Percentiles rank a stretch among this genome's conserved stretches.
Conservation (phyloP, 2,329 filamentous ascomycete species). For the Xylariaceae sp. region DNA sequence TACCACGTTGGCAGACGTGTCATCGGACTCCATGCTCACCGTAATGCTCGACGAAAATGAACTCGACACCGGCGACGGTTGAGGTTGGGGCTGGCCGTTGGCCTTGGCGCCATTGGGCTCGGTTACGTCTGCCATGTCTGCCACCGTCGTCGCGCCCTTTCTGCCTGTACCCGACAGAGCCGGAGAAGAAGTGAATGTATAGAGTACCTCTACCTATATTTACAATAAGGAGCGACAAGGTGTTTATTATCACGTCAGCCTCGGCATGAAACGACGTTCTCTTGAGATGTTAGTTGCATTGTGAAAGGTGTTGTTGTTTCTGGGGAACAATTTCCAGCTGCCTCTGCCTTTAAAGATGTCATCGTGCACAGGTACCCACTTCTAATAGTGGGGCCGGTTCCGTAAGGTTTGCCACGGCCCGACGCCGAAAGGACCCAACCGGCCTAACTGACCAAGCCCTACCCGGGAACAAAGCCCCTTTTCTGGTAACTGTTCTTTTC, state of each 20-base stretch:
- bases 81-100: constrained; percentile 13
- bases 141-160: not conserved
- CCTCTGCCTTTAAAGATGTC: constrained; percentile 3
- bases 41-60: constrained; percentile 13
- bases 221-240: not conserved
- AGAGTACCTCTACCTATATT: not conserved
- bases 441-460: not conserved
- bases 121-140: constrained; percentile 24
- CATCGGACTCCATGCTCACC: constrained; percentile 8
- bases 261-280: not conserved
- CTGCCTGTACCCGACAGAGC: not conserved
- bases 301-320: too few species aligned
- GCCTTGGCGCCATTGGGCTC: constrained; percentile 22
- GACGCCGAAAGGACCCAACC: too few species aligned
- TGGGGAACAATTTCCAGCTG: too few species aligned
- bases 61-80: constrained; percentile 6
- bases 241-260: not conserved
- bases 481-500: not conserved
- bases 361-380: constrained; percentile 6
- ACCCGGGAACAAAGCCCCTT: not conserved
- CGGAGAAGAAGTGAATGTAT: not conserved
- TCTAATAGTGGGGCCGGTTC: not conserved
- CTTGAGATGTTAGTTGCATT: not conserved
- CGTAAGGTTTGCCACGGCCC: too few species aligned
- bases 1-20: constrained; percentile 3